A percentile compares a stretch with the other conserved stretches of the same genome.
These are phyloP conservation scores for Suillus subluteus DNA, from an alignment of 768 basidiomycete genomes.

Conservation along the genomic window DNA sequence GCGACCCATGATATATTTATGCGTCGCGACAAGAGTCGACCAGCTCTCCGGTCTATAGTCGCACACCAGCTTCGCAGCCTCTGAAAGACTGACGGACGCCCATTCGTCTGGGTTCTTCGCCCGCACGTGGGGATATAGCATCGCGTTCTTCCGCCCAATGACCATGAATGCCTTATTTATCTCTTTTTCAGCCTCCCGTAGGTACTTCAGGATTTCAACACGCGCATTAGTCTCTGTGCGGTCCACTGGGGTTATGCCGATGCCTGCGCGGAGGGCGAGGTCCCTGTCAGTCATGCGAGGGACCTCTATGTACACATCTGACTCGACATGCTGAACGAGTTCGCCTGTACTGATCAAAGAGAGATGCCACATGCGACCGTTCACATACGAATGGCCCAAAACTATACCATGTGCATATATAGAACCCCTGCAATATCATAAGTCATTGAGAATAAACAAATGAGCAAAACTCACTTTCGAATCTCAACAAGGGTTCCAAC, in stretches of 20 bases:
- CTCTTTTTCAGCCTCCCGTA: constrained; percentile 55
- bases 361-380: constrained; percentile 32
- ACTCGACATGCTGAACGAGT: constrained; percentile 46
- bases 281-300: constrained; percentile 55
- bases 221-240: constrained; percentile 57
- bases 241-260: constrained; percentile 28
- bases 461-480: constrained; percentile 43
- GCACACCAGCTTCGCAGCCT: constrained; percentile 53
- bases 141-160: constrained; percentile 29
- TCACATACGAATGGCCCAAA: constrained; percentile 34
- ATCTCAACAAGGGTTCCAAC: constrained; percentile 58
- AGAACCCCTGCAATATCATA: constrained; percentile 22
- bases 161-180: constrained; percentile 49
- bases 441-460: constrained; percentile 13
- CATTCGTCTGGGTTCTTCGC: constrained; percentile 54
- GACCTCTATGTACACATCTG: constrained; percentile 65
- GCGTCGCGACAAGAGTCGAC: constrained; percentile 53
- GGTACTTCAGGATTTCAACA: constrained; percentile 60
- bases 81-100: constrained; percentile 53
- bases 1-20: constrained; percentile 65
- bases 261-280: constrained; percentile 54
- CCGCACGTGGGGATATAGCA: constrained; percentile 48
- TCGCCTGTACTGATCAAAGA: constrained; percentile 50
- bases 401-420: constrained; percentile 31
- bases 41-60: constrained; percentile 24